These are phyloP conservation scores for Albugo laibachii DNA, from an alignment of 352 stramenopile species.

Conservation along the genomic window DNA sequence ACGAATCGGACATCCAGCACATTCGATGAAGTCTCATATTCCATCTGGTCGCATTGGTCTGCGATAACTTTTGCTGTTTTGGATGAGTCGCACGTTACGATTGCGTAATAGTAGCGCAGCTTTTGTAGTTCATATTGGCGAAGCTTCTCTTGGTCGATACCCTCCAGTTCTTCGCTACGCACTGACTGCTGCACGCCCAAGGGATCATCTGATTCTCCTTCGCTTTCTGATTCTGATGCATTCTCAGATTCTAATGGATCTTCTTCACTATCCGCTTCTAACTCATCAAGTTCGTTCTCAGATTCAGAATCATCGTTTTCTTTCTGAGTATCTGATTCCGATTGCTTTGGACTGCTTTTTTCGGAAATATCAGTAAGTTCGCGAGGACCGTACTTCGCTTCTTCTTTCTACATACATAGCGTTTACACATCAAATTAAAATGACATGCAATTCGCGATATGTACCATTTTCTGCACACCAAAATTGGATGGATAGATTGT, in stretches of 20 bases:
- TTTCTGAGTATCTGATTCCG: constrained; percentile 11
- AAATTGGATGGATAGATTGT: constrained; percentile 94
- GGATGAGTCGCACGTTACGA: constrained; percentile 86
- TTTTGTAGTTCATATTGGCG: constrained; percentile 94
- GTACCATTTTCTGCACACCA: constrained; percentile 85
- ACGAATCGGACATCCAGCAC: constrained; percentile 91
- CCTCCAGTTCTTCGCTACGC: constrained; percentile 28
- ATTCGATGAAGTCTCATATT: constrained; percentile 93
- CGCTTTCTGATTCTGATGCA: constrained; percentile 13
- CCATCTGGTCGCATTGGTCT: constrained; percentile 90
- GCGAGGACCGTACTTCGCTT: constrained; percentile 47
- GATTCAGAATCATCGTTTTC: constrained; percentile 1
- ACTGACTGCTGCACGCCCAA: constrained; percentile 46
- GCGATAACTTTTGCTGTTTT: constrained; percentile 87
- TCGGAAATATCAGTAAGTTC: constrained; percentile 25
- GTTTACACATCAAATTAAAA: not conserved
- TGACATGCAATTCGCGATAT: constrained; percentile 1
- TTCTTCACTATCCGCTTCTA: constrained; percentile 8
- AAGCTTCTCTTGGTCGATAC: constrained; percentile 90
- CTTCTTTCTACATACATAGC: constrained; percentile 35
- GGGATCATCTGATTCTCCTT: constrained; percentile 37
- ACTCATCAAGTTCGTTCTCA: constrained; percentile 4
- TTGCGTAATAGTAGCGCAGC: constrained; percentile 96
- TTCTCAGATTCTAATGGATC: constrained; percentile 6
- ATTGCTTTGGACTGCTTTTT: constrained; percentile 8